Evolutionary conservation across 2,329 filamentous ascomycete species (phyloP), one percentile per base, ranked within the genome.

Genomic region (Capronia epimyces): DNA sequence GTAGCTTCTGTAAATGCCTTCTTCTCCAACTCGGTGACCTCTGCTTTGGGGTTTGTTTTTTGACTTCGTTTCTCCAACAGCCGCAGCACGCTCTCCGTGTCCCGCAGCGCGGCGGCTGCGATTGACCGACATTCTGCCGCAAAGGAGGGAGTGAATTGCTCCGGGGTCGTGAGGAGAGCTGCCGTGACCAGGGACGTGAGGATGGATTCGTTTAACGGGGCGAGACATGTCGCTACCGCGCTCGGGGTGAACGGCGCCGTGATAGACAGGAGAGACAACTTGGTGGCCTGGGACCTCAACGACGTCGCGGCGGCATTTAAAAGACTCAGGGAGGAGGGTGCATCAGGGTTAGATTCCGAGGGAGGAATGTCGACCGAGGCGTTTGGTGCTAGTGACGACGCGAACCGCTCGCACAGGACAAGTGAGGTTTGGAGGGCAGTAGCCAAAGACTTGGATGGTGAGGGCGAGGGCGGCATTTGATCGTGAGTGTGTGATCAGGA

Each of bases 191-290:
- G 74, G 2, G 81, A 86, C 0, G 87, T 86, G 0, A 95, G 75
- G n/a, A 87, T 81, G 0, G 82, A 82, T 10, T 80, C 76, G 18
- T 83, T 77, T n/a, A 95, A 75, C 51, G 89, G 82, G 27, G 80
- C 76, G 3, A 96, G 71, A 12, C 94, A 81, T 20, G 78, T 82
- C 8, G 70, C 71, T 27, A 95, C 76, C 3, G 88, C 90, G 1
- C 83, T 82, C 0, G 87, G 83, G 0, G 89, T 93, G 60, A 95
- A 94, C 0, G 91, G 90, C 15, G 87, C 79, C 63, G 87, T 95
- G 63, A 94, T 86, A 1, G 93, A 80, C 10, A 97, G 78, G 1
- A 96, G 82, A 0, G 87, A 91, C 21, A 96, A 76, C 57, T 95
- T 95, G 4, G 89, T 95, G 1, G 84, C 80, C 65, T 96, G 89